Evolutionary conservation across 2,329 filamentous ascomycete species (phyloP).

Genomic region (Verticillium tricorpus): DNA sequence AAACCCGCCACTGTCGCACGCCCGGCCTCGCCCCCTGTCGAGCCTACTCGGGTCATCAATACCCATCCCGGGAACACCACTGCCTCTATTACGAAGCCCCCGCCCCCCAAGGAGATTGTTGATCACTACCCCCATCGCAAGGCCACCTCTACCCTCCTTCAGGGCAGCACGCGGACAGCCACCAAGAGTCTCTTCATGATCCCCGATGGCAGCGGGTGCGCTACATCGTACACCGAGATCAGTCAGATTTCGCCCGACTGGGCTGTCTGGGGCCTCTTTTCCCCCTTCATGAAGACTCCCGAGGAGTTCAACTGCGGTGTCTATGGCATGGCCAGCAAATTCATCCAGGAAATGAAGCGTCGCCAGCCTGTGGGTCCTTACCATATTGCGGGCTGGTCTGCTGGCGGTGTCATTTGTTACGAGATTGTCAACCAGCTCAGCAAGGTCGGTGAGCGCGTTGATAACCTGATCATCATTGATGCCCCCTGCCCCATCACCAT

Average conservation of each 20-base stretch:
- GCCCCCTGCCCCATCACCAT: conserved; percentile 63
- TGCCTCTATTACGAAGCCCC: conserved; percentile 43
- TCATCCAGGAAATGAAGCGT: conserved; percentile 54
- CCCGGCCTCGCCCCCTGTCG: conserved; percentile 4
- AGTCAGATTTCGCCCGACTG: conserved; percentile 44
- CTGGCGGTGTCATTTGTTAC: conserved; percentile 68
- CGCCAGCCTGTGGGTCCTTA: conserved; percentile 67
- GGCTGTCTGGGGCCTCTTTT: conserved; percentile 52
- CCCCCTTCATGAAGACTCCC: conserved; percentile 59
- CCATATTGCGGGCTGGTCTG: conserved; percentile 69
- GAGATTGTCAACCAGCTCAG: conserved; percentile 59
- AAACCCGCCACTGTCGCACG: not conserved
- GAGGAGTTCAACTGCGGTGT: conserved; percentile 53
- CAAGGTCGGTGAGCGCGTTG: conserved; percentile 51
- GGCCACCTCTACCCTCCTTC: conserved; percentile 40
- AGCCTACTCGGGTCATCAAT: conserved; percentile 20
- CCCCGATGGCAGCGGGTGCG: conserved; percentile 53
- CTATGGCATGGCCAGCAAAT: conserved; percentile 49
- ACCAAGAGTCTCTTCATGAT: conserved; percentile 48
- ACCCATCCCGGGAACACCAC: conserved; percentile 31
- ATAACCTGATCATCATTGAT: conserved; percentile 61
- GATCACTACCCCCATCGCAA: conserved; percentile 46
- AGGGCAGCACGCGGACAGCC: conserved; percentile 41
- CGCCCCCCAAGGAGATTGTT: conserved; percentile 27
- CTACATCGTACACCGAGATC: conserved; percentile 64